A percentile compares a stretch with the other conserved stretches of the same genome.
These are phyloP conservation scores for Cystoisospora suis DNA, from an alignment of 169 alveolate genomes.

Conservation along the genomic window DNA sequence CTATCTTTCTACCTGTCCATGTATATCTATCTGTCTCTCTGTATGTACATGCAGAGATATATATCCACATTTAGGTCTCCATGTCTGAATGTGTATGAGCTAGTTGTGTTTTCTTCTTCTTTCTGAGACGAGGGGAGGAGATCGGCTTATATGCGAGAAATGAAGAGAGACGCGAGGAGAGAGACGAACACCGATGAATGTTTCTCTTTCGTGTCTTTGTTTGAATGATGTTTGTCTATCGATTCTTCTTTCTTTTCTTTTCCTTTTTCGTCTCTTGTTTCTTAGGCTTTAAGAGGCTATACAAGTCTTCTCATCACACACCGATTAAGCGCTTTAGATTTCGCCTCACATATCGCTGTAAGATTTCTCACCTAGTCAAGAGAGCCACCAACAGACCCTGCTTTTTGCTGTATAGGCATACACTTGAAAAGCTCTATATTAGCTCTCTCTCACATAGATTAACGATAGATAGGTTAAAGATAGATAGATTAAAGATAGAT, in stretches of 20 bases:
- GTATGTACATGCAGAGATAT: background rate
- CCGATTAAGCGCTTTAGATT: constrained; percentile 66
- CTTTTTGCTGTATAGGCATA: no score
- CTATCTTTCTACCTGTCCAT: background rate
- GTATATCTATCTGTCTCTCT: background rate
- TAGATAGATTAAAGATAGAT: no score
- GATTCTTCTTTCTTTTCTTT: background rate
- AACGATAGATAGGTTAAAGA: no score
- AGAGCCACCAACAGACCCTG: no score
- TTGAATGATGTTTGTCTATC: background rate
- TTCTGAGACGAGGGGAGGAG: background rate
- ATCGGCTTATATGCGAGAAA: no score
- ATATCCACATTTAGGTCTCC: no score
- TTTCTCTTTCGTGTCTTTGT: background rate
- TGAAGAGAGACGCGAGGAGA: background rate
- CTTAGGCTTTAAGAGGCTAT: constrained; percentile 39
- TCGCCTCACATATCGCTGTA: constrained; percentile 66
- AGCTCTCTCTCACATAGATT: no score
- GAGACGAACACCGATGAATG: background rate
- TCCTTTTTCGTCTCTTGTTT: background rate
- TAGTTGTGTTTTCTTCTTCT: background rate
- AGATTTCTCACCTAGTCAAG: no score
- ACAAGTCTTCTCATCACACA: constrained; percentile 81
- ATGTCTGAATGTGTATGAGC: background rate
- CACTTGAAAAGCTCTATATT: no score